Percentiles rank a stretch among this genome's conserved stretches.
Conservation (phyloP, 2,329 filamentous ascomycete genomes). For the Fusarium sp. region DNA sequence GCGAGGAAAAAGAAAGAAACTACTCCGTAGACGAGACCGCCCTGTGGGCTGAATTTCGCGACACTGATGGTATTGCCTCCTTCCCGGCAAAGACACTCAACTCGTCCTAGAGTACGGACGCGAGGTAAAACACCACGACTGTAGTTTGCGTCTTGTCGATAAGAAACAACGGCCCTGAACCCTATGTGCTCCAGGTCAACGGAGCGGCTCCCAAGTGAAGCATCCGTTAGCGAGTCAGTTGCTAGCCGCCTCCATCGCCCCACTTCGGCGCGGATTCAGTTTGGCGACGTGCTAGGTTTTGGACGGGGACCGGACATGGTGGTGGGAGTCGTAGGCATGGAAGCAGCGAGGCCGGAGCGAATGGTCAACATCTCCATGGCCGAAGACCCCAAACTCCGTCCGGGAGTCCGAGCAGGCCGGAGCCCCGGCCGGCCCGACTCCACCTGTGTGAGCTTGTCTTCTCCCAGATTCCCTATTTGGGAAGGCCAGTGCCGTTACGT, state of each 20-base stretch:
- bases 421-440: constrained; percentile 19
- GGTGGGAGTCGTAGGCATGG: neutral
- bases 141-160: neutral
- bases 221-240: constrained; percentile 4
- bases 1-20: neutral
- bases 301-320: neutral
- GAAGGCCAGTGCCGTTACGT: constrained; percentile 14
- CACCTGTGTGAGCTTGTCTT: constrained; percentile 26
- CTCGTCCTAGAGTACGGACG: neutral
- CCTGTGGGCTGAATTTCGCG: neutral
- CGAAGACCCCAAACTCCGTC: neutral
- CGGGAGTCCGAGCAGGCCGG: constrained; percentile 1
- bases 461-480: constrained; percentile 12
- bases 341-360: neutral
- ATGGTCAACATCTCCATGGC: neutral
- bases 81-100: neutral
- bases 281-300: neutral
- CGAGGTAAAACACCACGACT: constrained; percentile 3
- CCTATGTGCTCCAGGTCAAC: neutral
- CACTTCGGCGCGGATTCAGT: constrained; percentile 1
- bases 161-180: constrained; percentile 2
- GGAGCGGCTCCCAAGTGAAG: neutral
- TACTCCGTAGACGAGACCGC: neutral
- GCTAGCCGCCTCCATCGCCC: neutral
- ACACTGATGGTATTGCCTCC: neutral